A percentile compares a stretch with the other conserved stretches of the same genome.
Conservation (phyloP, 495 filamentous ascomycete genomes). For the Rhizodiscina lignyota region DNA sequence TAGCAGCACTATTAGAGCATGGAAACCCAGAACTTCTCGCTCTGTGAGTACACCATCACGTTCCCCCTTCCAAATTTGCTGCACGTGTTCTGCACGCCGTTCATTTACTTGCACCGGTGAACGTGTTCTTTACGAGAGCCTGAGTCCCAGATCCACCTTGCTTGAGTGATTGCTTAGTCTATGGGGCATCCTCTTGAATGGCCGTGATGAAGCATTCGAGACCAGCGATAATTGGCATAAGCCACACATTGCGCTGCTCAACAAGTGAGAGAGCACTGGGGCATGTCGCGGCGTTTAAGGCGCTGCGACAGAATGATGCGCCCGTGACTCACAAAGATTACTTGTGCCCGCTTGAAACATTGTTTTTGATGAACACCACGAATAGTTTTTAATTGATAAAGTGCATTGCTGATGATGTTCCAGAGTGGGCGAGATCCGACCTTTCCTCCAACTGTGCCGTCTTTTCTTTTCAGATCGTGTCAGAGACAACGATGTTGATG, state of each 20-base stretch:
- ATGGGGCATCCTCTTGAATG: background rate
- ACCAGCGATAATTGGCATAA: too few relatives aligned
- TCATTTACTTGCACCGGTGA: conserved; percentile 1
- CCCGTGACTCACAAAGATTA: too few relatives aligned
- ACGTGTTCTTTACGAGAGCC: conserved; percentile 6
- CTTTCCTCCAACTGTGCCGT: too few relatives aligned
- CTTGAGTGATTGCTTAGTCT: background rate
- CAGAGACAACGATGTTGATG: conserved; percentile 46
- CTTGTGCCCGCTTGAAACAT: too few relatives aligned
- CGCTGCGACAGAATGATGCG: too few relatives aligned
- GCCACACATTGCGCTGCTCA: too few relatives aligned
- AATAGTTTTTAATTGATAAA: too few relatives aligned
- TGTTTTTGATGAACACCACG: too few relatives aligned
- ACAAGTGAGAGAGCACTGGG: too few relatives aligned
- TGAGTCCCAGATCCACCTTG: background rate
- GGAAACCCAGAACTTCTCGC: conserved; percentile 50
- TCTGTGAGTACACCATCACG: conserved; percentile 46
- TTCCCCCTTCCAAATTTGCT: conserved; percentile 10
- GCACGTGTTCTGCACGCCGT: conserved; percentile 8
- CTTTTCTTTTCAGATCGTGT: conserved; percentile 52
- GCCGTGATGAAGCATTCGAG: background rate
- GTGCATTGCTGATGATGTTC: too few relatives aligned
- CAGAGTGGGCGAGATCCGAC: too few relatives aligned
- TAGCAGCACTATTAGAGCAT: conserved; percentile 38
- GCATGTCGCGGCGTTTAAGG: too few relatives aligned